Base-by-base conservation (phyloP, 768 basidiomycete species). In the Russula emetica region DNA sequence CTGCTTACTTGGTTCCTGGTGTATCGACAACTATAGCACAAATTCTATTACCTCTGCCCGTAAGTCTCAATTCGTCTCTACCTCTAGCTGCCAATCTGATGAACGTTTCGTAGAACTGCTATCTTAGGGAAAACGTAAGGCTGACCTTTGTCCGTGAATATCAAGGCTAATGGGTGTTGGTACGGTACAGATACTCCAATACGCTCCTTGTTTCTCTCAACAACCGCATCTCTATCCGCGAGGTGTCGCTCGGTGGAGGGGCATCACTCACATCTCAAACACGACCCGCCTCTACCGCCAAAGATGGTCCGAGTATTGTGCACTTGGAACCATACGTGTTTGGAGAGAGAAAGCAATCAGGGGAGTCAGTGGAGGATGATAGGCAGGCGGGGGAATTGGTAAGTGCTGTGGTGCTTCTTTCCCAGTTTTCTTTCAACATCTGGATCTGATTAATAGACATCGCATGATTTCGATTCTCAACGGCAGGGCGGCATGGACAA, bases 51-150 rank as follows among this genome's bases (percentile, higher is more conserved):
- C 30, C n/a, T 26, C 22, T 64, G 63, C 53, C 53, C 63, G 58
- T 64, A 34, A 8, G 53, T 60, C 16, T 50, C 28, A 16, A 14
- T 16, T 32, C 11, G 44, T 26, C 22, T 9, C 22, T 16, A 42
- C 10, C 10, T 42, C 11, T 7, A 20, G 26, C 30, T 2, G n/a
- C 10, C 8, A 10, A 7, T 54, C 58, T 60, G 13, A 60, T 60
- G 0, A 16, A 22, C 20, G 13, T 16, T 18, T 30, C 47, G 11
- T n/a, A 64, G 63, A 18, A 32, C 53, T 30, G 53, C 53, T 42
- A n/a, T 60, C 18, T n/a, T 64, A 5, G 63, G 63, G 14, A 64
- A 64, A 55, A 10, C 60, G 63, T 64, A 32, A 11, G 63, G 5
- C 5, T n/a, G 8, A 20, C 2, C 16, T 32, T 50, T 20, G 1